phyloP scores from a whole-genome alignment of 768 basidiomycete genomes.

The Mycena rosella region DNA sequence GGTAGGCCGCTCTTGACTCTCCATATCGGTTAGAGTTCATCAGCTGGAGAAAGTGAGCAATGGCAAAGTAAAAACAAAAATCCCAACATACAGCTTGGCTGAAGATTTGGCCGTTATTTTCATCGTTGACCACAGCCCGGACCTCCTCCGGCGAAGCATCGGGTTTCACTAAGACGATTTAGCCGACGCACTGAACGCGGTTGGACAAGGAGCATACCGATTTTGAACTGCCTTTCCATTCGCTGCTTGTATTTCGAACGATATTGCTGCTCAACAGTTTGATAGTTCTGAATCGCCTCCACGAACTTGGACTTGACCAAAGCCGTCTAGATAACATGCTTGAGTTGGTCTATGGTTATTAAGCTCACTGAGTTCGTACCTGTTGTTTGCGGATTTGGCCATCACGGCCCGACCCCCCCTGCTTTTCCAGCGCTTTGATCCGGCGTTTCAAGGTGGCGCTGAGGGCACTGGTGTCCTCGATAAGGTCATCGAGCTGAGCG shows the following conservation, averaged over 20 bases:
- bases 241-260: constrained; percentile 83
- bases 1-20: constrained; percentile 90
- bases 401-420: constrained; percentile 75
- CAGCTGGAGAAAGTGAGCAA: constrained; percentile 60
- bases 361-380: constrained; percentile 51
- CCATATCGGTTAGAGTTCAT: constrained; percentile 93
- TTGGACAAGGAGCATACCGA: constrained; percentile 65
- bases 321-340: constrained; percentile 59
- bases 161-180: constrained; percentile 77
- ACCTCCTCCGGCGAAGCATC: constrained; percentile 93
- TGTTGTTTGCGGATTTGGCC: constrained; percentile 84
- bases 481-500: constrained; percentile 74
- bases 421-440: constrained; percentile 78
- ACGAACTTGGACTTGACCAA: constrained; percentile 83
- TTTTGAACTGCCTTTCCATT: constrained; percentile 89
- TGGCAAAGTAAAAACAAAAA: background rate
- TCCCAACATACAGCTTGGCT: constrained; percentile 78
- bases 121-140: constrained; percentile 86
- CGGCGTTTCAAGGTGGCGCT: constrained; percentile 78
- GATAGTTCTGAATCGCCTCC: constrained; percentile 88
- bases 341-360: background rate
- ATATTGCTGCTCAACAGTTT: constrained; percentile 85
- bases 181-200: constrained; percentile 1
- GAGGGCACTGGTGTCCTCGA: constrained; percentile 78
- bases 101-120: constrained; percentile 88